Evolutionary conservation across 2,329 filamentous ascomycete genomes (phyloP).

Genomic region (Alternaria tenuissima): DNA sequence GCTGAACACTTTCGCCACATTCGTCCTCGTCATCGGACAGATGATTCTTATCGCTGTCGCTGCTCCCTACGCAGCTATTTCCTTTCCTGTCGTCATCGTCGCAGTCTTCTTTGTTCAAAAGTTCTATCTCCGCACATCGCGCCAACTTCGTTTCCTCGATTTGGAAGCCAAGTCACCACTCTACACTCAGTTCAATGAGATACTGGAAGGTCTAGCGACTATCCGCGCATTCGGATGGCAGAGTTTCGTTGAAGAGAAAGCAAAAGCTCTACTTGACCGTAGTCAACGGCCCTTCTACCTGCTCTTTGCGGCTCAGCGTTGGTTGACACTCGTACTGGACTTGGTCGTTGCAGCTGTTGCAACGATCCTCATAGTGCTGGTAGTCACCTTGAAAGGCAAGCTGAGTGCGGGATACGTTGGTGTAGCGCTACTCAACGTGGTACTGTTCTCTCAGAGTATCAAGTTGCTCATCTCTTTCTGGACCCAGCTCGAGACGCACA

Average conservation of each 20-base stretch:
- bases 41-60: slow-evolving; percentile 52
- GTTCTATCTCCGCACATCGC: slow-evolving; percentile 58
- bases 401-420: slow-evolving; percentile 61
- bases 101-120: slow-evolving; percentile 55
- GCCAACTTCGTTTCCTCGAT: slow-evolving; percentile 62
- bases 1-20: slow-evolving; percentile 46
- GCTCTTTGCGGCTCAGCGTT: slow-evolving; percentile 56
- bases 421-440: slow-evolving; percentile 62
- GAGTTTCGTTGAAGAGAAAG: slow-evolving; percentile 49
- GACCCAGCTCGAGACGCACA: slow-evolving; percentile 66
- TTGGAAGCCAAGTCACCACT: slow-evolving; percentile 61
- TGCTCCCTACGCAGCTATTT: slow-evolving; percentile 51
- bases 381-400: slow-evolving; percentile 46
- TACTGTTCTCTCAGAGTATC: slow-evolving; percentile 62
- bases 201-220: slow-evolving; percentile 57
- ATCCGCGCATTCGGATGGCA: slow-evolving; percentile 63
- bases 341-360: slow-evolving; percentile 53
- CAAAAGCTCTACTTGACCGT: slow-evolving; percentile 49
- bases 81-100: slow-evolving; percentile 50
- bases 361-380: slow-evolving; percentile 48
- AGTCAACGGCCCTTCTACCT: slow-evolving; percentile 58
- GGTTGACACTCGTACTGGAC: slow-evolving; percentile 54
- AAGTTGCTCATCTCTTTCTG: slow-evolving; percentile 61
- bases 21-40: slow-evolving; percentile 46
- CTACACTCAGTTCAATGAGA: slow-evolving; percentile 62